A percentile compares a stretch with the other conserved stretches of the same genome.
These are phyloP conservation scores for Spinacia oleracea DNA, from an alignment of 179 eudicot species.

Conservation along the genomic window DNA sequence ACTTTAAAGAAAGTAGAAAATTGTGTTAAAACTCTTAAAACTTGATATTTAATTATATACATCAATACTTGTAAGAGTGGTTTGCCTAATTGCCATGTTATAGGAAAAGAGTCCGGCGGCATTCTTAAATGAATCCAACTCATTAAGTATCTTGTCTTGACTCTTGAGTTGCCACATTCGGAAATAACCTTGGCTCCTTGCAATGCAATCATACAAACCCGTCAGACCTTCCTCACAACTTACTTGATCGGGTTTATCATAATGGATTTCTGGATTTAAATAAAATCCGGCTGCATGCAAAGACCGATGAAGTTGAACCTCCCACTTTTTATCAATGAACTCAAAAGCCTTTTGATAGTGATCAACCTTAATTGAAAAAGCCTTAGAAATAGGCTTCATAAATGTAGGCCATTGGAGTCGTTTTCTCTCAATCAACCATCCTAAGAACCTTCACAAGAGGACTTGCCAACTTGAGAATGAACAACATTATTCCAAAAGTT, in stretches of 20 bases:
- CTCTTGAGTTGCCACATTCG: too few species aligned
- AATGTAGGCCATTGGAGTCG: slow-evolving; percentile 11
- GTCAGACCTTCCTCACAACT: neutral
- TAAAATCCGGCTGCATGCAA: too few species aligned
- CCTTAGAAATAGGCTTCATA: too few species aligned
- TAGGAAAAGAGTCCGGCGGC: neutral
- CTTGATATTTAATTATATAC: neutral
- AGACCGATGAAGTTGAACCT: neutral
- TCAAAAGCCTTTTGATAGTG: too few species aligned
- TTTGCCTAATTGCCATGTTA: slow-evolving; percentile 5
- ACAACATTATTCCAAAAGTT: slow-evolving; percentile 1
- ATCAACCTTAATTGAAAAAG: too few species aligned
- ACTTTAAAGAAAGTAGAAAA: too few species aligned
- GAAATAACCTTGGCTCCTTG: too few species aligned
- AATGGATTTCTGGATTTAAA: neutral
- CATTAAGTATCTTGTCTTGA: too few species aligned
- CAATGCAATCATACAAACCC: neutral
- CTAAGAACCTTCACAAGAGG: slow-evolving; percentile 22
- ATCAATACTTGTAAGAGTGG: too few species aligned
- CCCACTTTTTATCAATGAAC: neutral
- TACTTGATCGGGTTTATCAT: too few species aligned
- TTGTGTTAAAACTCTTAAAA: too few species aligned
- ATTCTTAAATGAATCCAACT: too few species aligned
- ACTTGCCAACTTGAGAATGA: slow-evolving; percentile 10
- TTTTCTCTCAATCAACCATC: slow-evolving; percentile 22